Evolutionary conservation across 2,329 filamentous ascomycete genomes (phyloP).

Genomic region (Akanthomyces lecanii): DNA sequence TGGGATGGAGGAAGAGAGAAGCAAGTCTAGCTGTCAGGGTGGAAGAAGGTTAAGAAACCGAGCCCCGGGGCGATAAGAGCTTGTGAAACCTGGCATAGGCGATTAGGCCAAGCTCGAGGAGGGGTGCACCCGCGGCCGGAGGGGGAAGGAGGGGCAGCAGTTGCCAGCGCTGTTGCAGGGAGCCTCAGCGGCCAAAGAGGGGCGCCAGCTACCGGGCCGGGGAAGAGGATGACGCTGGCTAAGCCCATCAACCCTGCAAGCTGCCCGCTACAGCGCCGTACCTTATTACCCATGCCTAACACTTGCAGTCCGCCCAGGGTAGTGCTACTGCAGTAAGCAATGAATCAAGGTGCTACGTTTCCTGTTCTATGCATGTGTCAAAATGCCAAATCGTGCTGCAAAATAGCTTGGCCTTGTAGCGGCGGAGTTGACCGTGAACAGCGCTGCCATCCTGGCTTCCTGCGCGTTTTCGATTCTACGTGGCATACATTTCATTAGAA

Average conservation of each 20-base stretch:
- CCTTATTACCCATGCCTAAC: neutral
- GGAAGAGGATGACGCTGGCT: neutral
- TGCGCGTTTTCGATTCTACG: too few species aligned
- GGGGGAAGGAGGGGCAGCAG: constrained; percentile 7
- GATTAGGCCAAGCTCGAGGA: constrained; percentile 9
- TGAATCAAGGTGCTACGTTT: neutral
- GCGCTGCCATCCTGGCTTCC: neutral
- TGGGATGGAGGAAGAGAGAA: constrained; percentile 14
- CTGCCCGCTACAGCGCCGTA: neutral
- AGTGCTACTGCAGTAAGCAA: neutral
- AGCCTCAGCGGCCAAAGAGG: neutral
- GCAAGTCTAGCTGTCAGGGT: neutral
- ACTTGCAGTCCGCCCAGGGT: too few species aligned
- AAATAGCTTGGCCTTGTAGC: neutral
- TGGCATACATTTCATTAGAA: too few species aligned
- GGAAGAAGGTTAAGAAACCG: constrained; percentile 7
- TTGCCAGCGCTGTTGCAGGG: neutral
- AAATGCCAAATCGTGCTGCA: neutral
- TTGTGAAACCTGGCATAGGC: constrained; percentile 15
- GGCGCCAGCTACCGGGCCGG: neutral
- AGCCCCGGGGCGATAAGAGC: constrained; percentile 8
- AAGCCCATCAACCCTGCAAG: constrained; percentile 2
- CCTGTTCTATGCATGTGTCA: constrained; percentile 1
- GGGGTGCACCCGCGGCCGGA: constrained; percentile 7
- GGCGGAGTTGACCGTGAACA: neutral